phyloP scores from a whole-genome alignment of 306 rosid species.

The Dicorynia guianensis region DNA sequence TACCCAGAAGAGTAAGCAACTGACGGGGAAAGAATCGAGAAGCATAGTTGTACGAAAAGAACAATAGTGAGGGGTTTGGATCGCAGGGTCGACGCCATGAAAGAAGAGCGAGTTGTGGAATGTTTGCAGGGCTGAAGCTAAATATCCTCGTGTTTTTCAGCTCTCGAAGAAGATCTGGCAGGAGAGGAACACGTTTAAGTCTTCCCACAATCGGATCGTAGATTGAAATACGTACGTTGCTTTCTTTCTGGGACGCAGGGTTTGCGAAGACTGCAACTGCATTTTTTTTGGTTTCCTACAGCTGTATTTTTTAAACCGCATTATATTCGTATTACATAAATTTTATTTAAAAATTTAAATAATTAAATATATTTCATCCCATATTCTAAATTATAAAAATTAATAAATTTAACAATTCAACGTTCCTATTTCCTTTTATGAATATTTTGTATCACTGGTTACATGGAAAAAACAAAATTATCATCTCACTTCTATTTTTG shows the following conservation, averaged over 20 bases:
- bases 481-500: too few species aligned
- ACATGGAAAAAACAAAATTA: too few species aligned
- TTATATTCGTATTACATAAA: too few species aligned
- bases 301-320: too few species aligned
- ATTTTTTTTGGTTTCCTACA: too few species aligned
- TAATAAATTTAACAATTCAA: too few species aligned
- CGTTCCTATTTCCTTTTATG: too few species aligned
- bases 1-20: constrained; percentile 75
- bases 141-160: constrained; percentile 42
- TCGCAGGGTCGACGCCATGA: constrained; percentile 46
- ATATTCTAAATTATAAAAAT: too few species aligned
- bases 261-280: too few species aligned
- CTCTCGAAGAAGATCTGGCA: not conserved
- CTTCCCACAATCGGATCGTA: not conserved
- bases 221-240: not conserved
- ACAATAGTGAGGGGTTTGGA: constrained; percentile 53
- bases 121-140: constrained; percentile 17
- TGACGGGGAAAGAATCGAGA: constrained; percentile 57
- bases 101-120: constrained; percentile 5
- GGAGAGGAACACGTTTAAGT: not conserved
- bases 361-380: too few species aligned
- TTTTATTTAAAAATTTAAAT: too few species aligned
- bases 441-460: too few species aligned
- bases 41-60: constrained; percentile 55
- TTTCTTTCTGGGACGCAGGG: not conserved